Evolutionary conservation across 2,329 filamentous ascomycete genomes (phyloP).

Genomic region (Neofusicoccum laricinum): DNA sequence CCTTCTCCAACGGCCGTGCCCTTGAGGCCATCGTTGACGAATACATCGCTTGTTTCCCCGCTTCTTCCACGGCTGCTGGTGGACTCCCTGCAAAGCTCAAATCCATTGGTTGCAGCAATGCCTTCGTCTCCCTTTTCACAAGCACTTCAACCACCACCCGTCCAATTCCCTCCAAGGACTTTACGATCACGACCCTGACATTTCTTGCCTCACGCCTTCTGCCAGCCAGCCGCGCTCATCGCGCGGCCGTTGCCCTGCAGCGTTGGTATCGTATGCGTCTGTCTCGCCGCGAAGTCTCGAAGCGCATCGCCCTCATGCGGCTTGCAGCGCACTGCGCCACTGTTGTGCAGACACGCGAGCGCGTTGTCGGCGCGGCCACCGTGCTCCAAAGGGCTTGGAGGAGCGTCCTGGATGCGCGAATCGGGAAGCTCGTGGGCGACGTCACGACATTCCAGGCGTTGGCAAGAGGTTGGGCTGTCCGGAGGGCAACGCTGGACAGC

Average conservation of each 20-base stretch:
- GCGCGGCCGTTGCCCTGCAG: conserved; percentile 55
- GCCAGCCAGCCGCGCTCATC: conserved; percentile 46
- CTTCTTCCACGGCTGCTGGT: conserved; percentile 9
- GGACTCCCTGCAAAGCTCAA: conserved; percentile 37
- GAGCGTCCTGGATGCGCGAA: conserved; percentile 34
- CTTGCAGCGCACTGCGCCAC: conserved; percentile 47
- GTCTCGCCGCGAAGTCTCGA: conserved; percentile 27
- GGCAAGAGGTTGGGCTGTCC: conserved; percentile 40
- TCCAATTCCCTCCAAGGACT: conserved; percentile 52
- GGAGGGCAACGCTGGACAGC: conserved; percentile 27
- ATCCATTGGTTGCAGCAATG: conserved; percentile 40
- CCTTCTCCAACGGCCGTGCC: conserved; percentile 54
- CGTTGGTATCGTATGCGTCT: conserved; percentile 45
- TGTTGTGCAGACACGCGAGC: conserved; percentile 45
- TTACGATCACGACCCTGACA: conserved; percentile 55
- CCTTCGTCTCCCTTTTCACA: conserved; percentile 46
- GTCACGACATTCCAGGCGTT: conserved; percentile 43
- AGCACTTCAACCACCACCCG: conserved; percentile 24
- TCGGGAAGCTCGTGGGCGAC: conserved; percentile 34
- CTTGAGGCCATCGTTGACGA: conserved; percentile 57
- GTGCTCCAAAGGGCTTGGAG: conserved; percentile 46
- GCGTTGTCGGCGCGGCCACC: conserved; percentile 41
- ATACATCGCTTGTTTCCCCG: conserved; percentile 48
- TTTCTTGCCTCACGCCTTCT: conserved; percentile 60
- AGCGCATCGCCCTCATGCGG: conserved; percentile 38